Evolutionary conservation across 2,329 filamentous ascomycete genomes (phyloP).

Genomic region (Septoria linicola): DNA sequence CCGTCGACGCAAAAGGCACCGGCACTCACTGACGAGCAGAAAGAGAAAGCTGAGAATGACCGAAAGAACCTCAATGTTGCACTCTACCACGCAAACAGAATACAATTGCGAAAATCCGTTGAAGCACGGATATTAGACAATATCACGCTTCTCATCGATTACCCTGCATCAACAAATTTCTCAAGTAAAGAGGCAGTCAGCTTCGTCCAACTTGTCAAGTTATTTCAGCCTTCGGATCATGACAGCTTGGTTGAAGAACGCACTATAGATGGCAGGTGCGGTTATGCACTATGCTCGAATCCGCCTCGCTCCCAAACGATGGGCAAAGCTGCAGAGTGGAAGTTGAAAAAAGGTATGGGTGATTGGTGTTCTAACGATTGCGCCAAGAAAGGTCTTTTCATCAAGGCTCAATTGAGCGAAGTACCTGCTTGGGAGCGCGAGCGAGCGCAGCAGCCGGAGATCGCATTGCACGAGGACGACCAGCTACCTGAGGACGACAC

Average conservation of each 20-base stretch:
- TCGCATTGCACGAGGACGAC: slow-evolving; percentile 43
- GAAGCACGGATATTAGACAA: slow-evolving; percentile 71
- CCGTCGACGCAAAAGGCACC: slow-evolving; percentile 30
- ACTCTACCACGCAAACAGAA: slow-evolving; percentile 75
- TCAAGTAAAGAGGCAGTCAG: slow-evolving; percentile 58
- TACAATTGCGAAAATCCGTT: slow-evolving; percentile 78
- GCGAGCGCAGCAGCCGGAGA: slow-evolving; percentile 44
- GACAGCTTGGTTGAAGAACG: slow-evolving; percentile 86
- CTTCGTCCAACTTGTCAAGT: slow-evolving; percentile 66
- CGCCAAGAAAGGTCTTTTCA: slow-evolving; percentile 74
- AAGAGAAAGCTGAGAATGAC: slow-evolving; percentile 38
- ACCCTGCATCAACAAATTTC: slow-evolving; percentile 53
- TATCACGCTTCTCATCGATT: slow-evolving; percentile 69
- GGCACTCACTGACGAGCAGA: slow-evolving; percentile 26
- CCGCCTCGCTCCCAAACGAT: slow-evolving; percentile 52
- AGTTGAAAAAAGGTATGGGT: slow-evolving; percentile 70
- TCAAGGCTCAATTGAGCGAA: slow-evolving; percentile 84
- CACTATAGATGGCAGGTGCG: slow-evolving; percentile 78
- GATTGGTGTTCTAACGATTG: slow-evolving; percentile 85
- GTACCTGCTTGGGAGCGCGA: slow-evolving; percentile 81
- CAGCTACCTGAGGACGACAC: slow-evolving; percentile 22
- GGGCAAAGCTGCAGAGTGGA: slow-evolving; percentile 60
- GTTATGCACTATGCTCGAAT: slow-evolving; percentile 74
- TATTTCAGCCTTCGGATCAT: slow-evolving; percentile 86
- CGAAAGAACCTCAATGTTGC: slow-evolving; percentile 62